phyloP scores from a whole-genome alignment of 1,284 basidiomycete species.

The Peniophora sp. region DNA sequence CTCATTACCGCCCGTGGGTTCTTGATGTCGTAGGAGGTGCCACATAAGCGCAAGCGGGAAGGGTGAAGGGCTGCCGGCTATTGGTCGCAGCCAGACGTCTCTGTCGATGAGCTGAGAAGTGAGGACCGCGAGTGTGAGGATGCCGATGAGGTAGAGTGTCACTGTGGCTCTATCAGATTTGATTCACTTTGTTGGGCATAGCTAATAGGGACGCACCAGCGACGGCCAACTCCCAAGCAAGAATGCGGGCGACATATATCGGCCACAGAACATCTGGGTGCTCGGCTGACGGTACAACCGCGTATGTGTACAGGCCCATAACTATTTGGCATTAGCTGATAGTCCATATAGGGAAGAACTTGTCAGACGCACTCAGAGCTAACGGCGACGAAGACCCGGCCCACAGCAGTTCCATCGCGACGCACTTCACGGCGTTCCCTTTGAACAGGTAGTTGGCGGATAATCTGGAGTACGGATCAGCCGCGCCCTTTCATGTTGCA shows the following conservation, averaged over 20 bases:
- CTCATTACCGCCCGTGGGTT: background rate
- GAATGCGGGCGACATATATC: constrained; percentile 9
- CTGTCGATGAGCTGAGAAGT: constrained; percentile 10
- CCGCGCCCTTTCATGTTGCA: background rate
- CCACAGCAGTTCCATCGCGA: constrained; percentile 13
- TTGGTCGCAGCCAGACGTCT: constrained; percentile 14
- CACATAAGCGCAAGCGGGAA: constrained; percentile 9
- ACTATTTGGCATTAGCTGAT: constrained; percentile 3
- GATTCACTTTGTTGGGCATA: background rate
- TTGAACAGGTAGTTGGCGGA: constrained; percentile 6
- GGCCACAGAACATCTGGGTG: background rate
- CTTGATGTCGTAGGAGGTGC: constrained; percentile 2
- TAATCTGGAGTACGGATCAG: constrained; percentile 1
- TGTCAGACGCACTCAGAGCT: constrained; percentile 6
- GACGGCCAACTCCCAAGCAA: constrained; percentile 10
- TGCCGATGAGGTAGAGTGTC: constrained; percentile 5
- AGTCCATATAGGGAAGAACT: background rate
- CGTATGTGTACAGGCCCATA: constrained; percentile 8
- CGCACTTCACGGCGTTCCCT: constrained; percentile 3
- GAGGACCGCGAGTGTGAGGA: constrained; percentile 7
- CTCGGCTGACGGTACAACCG: constrained; percentile 1
- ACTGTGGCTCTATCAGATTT: constrained; percentile 3
- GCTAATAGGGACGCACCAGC: constrained; percentile 6
- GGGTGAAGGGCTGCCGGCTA: constrained; percentile 11
- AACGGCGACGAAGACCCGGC: constrained; percentile 9